phyloP scores from a whole-genome alignment of 2,329 filamentous ascomycete species.

The Diaporthe velutina region DNA sequence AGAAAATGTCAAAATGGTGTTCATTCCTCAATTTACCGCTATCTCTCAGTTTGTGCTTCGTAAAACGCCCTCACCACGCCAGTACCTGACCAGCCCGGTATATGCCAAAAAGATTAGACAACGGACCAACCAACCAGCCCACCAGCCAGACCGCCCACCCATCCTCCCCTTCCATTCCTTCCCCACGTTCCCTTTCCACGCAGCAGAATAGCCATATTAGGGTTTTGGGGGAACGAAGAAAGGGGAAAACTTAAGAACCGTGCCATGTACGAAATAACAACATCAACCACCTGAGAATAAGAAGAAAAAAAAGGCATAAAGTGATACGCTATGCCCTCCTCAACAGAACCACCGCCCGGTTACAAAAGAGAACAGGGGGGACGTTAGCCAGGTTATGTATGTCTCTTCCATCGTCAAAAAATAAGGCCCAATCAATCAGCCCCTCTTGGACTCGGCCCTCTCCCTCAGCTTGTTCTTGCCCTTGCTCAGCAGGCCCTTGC shows the following conservation, averaged over 20 bases:
- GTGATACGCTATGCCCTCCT: slow-evolving; percentile 24
- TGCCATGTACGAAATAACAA: not conserved
- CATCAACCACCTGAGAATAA: too few species aligned
- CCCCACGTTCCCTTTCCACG: not conserved
- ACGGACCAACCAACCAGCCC: not conserved
- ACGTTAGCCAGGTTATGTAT: not conserved
- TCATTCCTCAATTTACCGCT: slow-evolving; percentile 13
- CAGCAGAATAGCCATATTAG: not conserved
- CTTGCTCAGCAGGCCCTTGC: slow-evolving; percentile 92
- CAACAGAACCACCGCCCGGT: not conserved
- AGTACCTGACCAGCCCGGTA: slow-evolving; percentile 28
- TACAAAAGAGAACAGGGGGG: not conserved
- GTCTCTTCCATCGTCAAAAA: not conserved
- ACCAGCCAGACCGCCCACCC: not conserved
- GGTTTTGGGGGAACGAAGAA: not conserved
- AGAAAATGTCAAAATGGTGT: not conserved
- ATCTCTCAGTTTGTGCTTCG: not conserved
- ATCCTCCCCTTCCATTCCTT: not conserved
- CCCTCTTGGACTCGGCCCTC: slow-evolving; percentile 45
- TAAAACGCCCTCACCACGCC: not conserved
- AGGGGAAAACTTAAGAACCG: not conserved
- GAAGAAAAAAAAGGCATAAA: not conserved
- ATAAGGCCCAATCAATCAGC: not conserved
- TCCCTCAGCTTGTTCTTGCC: slow-evolving; percentile 85
- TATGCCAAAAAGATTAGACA: slow-evolving; percentile 10